A percentile compares a stretch with the other conserved stretches of the same genome.
Conservation (phyloP, 148 eudicot species). For the Limonium bicolor region DNA sequence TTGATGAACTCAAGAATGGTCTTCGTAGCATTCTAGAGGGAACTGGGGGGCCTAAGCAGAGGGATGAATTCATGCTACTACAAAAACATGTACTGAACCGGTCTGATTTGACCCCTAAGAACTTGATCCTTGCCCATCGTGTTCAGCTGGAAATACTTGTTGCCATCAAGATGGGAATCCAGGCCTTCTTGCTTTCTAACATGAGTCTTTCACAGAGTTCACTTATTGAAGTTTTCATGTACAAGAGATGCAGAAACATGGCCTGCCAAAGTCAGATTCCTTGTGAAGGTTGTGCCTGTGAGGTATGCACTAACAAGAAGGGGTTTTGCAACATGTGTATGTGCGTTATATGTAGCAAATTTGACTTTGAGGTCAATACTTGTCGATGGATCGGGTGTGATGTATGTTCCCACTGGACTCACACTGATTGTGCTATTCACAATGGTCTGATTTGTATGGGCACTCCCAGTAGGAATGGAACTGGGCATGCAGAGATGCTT, state of each 20-base stretch:
- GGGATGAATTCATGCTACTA: conserved; percentile 31
- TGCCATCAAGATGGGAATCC: conserved; percentile 44
- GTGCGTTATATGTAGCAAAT: conserved; percentile 49
- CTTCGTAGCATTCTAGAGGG: conserved; percentile 41
- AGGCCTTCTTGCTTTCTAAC: conserved; percentile 45
- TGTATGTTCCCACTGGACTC: conserved; percentile 59
- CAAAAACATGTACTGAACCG: conserved; percentile 46
- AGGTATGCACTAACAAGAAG: conserved; percentile 25
- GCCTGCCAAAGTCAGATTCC: conserved; percentile 48
- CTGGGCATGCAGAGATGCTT: conserved; percentile 32
- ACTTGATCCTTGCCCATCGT: conserved; percentile 29
- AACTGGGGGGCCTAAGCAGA: conserved; percentile 33
- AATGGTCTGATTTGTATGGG: conserved; percentile 40
- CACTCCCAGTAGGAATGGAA: conserved; percentile 23
- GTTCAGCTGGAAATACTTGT: conserved; percentile 49
- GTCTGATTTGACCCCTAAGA: conserved; percentile 30
- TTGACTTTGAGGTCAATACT: conserved; percentile 55
- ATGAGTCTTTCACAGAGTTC: conserved; percentile 39
- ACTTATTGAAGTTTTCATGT: conserved; percentile 37
- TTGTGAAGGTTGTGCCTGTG: conserved; percentile 42
- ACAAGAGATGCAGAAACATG: conserved; percentile 50
- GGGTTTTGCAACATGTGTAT: conserved; percentile 65
- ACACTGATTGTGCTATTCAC: conserved; percentile 51
- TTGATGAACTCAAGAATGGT: conserved; percentile 30
- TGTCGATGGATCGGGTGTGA: conserved; percentile 69